These are phyloP conservation scores for Aspergillus fructus DNA, from an alignment of 2,329 filamentous ascomycete species.

Conservation along the genomic window DNA sequence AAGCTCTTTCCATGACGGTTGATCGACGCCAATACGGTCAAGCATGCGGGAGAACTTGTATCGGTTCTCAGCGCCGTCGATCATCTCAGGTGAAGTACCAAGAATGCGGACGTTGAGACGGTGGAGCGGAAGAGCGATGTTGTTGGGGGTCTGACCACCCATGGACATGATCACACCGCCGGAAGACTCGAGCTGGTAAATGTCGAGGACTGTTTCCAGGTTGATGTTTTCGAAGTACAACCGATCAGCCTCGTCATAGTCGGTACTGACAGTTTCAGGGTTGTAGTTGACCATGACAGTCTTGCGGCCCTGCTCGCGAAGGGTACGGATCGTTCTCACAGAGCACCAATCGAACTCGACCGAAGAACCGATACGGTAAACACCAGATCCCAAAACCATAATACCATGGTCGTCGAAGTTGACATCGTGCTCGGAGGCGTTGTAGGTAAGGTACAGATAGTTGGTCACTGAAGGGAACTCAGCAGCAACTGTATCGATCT, in stretches of 20 bases:
- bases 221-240: conserved; percentile 97
- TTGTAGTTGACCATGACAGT: conserved; percentile 97
- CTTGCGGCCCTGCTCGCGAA: conserved; percentile 81
- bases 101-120: conserved; percentile 88
- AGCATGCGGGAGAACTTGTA: conserved; percentile 99
- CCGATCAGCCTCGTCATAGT: conserved; percentile 91
- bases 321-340: conserved; percentile 86
- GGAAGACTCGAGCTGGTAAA: conserved; percentile 83
- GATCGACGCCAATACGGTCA: conserved; percentile 89
- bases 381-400: conserved; percentile 94
- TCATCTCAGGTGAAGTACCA: conserved; percentile 98
- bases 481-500: conserved; percentile 96
- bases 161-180: conserved; percentile 89
- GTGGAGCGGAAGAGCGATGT: conserved; percentile 87
- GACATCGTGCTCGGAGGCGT: conserved; percentile 82
- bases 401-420: conserved; percentile 84
- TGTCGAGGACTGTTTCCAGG: conserved; percentile 85
- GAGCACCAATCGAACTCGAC: conserved; percentile 99
- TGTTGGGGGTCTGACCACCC: conserved; percentile 97
- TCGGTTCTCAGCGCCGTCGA: conserved; percentile 93
- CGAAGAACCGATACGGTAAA: conserved; percentile 95
- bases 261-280: conserved; percentile 83
- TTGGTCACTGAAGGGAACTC: conserved; percentile 95
- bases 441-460: conserved; percentile 96
- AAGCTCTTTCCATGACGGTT: conserved; percentile 96